phyloP scores from a whole-genome alignment of 1,284 basidiomycete genomes.

The Cryptococcus depauperatus region DNA sequence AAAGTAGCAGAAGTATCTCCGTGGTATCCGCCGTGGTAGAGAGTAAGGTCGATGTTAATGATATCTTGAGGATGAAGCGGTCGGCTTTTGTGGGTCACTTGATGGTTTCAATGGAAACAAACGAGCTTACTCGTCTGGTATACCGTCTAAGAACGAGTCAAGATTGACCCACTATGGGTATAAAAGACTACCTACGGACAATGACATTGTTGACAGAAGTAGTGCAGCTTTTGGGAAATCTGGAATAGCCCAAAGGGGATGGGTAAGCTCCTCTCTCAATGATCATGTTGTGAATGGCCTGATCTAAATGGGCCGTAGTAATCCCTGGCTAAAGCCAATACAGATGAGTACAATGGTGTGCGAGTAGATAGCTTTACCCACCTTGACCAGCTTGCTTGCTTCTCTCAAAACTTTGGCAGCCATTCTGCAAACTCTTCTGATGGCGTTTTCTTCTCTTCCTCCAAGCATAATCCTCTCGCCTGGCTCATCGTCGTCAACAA shows the following conservation, averaged over 20 bases:
- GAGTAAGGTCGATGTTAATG: slow-evolving; percentile 74
- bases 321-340: slow-evolving; percentile 53
- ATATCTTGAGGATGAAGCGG: slow-evolving; percentile 70
- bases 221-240: slow-evolving; percentile 78
- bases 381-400: slow-evolving; percentile 54
- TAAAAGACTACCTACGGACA: slow-evolving; percentile 33
- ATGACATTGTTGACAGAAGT: slow-evolving; percentile 67
- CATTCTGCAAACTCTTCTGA: slow-evolving; percentile 56
- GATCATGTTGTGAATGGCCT: slow-evolving; percentile 62
- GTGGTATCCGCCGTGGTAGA: slow-evolving; percentile 69
- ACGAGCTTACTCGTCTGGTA: slow-evolving; percentile 28
- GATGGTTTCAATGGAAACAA: not conserved
- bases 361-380: slow-evolving; percentile 34
- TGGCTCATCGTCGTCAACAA: slow-evolving; percentile 41
- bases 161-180: not conserved
- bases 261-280: slow-evolving; percentile 68
- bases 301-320: slow-evolving; percentile 67
- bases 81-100: slow-evolving; percentile 50
- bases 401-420: slow-evolving; percentile 57
- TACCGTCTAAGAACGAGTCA: slow-evolving; percentile 27
- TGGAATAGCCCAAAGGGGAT: slow-evolving; percentile 71
- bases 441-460: slow-evolving; percentile 51
- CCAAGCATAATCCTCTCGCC: slow-evolving; percentile 51
- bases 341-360: not conserved
- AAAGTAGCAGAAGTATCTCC: slow-evolving; percentile 80